Evolutionary conservation across 2,329 filamentous ascomycete genomes (phyloP).

Genomic region (Botrytis squamosa): DNA sequence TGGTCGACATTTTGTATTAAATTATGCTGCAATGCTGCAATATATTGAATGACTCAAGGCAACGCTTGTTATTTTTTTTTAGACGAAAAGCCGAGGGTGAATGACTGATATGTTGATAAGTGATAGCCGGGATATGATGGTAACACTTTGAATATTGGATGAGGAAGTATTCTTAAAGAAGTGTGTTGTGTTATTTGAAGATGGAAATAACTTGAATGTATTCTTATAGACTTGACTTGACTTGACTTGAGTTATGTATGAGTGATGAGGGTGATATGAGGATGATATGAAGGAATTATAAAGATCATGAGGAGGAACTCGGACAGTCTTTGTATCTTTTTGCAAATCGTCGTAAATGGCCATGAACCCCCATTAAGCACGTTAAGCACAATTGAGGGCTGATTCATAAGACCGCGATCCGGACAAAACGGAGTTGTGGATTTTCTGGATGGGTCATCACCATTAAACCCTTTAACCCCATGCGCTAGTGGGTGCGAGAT

Average conservation of each 20-base stretch:
- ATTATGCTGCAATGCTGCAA: conserved; percentile 22
- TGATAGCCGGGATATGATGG: conserved; percentile 14
- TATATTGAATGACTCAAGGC: conserved; percentile 34
- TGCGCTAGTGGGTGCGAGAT: neutral
- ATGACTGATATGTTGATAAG: conserved; percentile 24
- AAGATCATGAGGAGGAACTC: conserved; percentile 16
- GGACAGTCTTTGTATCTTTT: conserved; percentile 22
- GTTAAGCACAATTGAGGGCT: conserved; percentile 6
- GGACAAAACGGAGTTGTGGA: conserved; percentile 19
- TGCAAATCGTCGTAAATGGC: conserved; percentile 10
- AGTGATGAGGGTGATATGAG: neutral
- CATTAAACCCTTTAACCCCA: conserved; percentile 5
- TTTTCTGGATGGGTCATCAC: conserved; percentile 2
- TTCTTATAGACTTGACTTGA: neutral
- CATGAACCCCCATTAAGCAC: conserved; percentile 6
- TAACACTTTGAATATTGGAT: neutral
- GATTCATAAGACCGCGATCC: conserved; percentile 23
- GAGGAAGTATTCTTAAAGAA: neutral
- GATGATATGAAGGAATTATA: neutral
- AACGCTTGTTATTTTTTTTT: conserved; percentile 26
- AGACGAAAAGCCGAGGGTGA: conserved; percentile 32
- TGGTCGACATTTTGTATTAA: conserved; percentile 35
- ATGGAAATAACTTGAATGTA: neutral
- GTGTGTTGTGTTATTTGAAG: neutral
- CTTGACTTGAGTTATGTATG: neutral